phyloP scores from a whole-genome alignment of 106 monocot species.

The Allium cepa region DNA sequence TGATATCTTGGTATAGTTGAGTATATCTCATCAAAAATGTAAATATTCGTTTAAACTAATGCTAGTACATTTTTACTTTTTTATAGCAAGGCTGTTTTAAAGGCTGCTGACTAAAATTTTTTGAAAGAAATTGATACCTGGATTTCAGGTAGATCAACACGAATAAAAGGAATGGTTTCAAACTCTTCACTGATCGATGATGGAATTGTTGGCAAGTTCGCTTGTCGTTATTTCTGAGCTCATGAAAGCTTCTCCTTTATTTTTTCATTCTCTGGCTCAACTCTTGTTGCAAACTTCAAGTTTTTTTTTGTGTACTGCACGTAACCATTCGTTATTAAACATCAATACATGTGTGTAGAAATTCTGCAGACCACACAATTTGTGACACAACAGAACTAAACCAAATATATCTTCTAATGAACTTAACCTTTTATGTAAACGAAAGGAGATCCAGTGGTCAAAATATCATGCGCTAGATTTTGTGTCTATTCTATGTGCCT shows the following conservation, averaged over 20 bases:
- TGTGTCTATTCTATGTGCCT: no score
- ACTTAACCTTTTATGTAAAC: no score
- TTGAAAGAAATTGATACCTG: slow-evolving; percentile 27
- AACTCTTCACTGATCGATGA: slow-evolving; percentile 84
- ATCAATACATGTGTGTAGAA: no score
- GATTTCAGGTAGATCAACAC: slow-evolving; percentile 78
- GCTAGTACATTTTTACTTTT: neutral
- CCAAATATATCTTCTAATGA: no score
- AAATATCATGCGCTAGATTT: no score
- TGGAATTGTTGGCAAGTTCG: slow-evolving; percentile 73
- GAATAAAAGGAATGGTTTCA: slow-evolving; percentile 96
- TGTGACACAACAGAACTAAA: no score
- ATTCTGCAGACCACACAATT: no score
- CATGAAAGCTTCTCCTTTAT: slow-evolving; percentile 62
- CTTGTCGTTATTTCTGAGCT: slow-evolving; percentile 55
- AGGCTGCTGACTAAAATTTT: neutral
- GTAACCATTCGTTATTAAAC: neutral
- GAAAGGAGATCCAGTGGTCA: no score
- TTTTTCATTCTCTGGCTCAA: slow-evolving; percentile 83
- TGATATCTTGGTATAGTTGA: no score
- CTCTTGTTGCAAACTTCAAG: slow-evolving; percentile 69
- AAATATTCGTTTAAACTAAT: neutral
- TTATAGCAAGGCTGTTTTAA: neutral
- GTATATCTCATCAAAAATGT: neutral
- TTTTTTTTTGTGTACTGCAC: slow-evolving; percentile 88